Conservation (phyloP, 208 protist genomes). For the Naegleria gruberi region DNA sequence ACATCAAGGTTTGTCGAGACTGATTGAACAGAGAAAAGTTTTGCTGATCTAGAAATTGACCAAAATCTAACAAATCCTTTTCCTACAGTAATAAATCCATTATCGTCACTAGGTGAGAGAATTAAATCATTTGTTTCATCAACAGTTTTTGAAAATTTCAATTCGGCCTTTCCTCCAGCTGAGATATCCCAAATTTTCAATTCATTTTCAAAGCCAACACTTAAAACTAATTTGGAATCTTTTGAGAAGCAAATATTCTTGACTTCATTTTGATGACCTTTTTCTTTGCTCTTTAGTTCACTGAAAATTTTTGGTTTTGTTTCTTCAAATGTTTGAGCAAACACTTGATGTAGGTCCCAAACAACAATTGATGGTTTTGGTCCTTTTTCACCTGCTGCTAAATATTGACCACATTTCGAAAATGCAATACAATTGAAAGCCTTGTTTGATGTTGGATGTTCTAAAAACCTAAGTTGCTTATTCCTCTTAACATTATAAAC, state of each 20-base stretch:
- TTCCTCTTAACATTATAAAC: conserved; percentile 33
- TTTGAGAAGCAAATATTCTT: neutral
- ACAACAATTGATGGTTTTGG: conserved; percentile 24
- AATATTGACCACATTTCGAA: conserved; percentile 31
- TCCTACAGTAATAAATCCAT: neutral
- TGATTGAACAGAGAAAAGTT: neutral
- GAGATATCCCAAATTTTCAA: neutral
- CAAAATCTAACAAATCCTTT: neutral
- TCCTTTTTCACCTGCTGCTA: conserved; percentile 34
- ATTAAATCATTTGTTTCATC: neutral
- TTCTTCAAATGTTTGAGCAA: conserved; percentile 36
- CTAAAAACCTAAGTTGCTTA: conserved; percentile 31
- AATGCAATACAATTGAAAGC: conserved; percentile 18
- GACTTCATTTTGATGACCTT: neutral
- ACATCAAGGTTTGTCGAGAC: neutral
- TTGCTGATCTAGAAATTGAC: neutral
- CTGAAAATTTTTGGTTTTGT: conserved; percentile 25
- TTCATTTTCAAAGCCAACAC: neutral
- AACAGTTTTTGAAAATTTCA: neutral
- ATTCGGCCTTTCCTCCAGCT: neutral
- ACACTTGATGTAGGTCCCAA: conserved; percentile 31
- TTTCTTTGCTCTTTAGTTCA: neutral
- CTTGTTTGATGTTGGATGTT: neutral
- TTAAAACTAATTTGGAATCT: neutral
- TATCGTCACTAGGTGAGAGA: neutral